These are phyloP conservation scores for Vaccinium darrowii DNA, from an alignment of 148 eudicot species.

Conservation along the genomic window DNA sequence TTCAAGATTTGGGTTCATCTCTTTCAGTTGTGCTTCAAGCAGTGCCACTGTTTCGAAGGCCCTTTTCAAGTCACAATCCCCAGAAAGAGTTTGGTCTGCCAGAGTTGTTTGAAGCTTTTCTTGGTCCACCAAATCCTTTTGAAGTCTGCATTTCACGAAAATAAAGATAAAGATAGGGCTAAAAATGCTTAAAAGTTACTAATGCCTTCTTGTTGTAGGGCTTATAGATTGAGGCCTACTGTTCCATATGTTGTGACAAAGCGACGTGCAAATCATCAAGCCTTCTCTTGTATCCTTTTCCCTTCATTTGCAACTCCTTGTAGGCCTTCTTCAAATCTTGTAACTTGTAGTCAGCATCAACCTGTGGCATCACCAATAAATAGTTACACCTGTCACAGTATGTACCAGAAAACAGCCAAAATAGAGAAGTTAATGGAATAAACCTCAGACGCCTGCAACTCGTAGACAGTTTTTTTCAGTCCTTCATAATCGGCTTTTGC, in stretches of 20 bases:
- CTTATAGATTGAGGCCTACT: constrained; percentile 44
- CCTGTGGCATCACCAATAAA: constrained; percentile 42
- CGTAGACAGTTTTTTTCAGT: constrained; percentile 70
- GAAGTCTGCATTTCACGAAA: constrained; percentile 52
- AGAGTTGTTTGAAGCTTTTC: constrained; percentile 77
- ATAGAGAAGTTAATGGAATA: not conserved
- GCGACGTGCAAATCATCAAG: constrained; percentile 70
- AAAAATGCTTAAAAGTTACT: not conserved
- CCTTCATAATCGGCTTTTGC: constrained; percentile 77
- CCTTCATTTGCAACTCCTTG: constrained; percentile 86
- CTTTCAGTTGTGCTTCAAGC: constrained; percentile 91
- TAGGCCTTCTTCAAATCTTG: constrained; percentile 78
- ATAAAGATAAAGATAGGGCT: not conserved
- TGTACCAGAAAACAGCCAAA: not conserved
- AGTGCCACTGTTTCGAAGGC: constrained; percentile 80
- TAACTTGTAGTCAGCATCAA: constrained; percentile 89
- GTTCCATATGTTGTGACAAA: constrained; percentile 76
- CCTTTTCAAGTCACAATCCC: constrained; percentile 58
- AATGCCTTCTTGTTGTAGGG: not conserved
- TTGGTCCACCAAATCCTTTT: constrained; percentile 75
- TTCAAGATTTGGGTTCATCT: constrained; percentile 95
- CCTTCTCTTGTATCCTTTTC: constrained; percentile 69
- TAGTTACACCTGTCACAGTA: not conserved
- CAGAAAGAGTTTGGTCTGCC: constrained; percentile 61
- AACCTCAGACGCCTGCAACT: constrained; percentile 91